phyloP scores from a whole-genome alignment of 306 rosid species.

The Gastrolobium villosum region DNA sequence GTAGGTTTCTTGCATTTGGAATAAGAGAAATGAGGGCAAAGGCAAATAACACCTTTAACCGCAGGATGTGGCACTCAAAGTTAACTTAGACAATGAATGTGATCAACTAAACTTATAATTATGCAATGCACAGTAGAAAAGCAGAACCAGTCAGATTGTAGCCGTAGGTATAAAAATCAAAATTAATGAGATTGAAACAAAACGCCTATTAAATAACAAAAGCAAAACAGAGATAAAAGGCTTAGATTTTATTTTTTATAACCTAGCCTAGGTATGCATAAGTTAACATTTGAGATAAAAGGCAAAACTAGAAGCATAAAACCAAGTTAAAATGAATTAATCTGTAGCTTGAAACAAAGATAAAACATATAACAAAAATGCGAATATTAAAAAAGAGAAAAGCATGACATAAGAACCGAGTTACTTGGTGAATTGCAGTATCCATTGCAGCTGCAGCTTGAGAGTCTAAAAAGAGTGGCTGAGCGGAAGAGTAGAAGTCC shows the following conservation, averaged over 20 bases:
- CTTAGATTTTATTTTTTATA: no score
- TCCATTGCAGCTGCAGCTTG: constrained; percentile 84
- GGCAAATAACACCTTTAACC: neutral
- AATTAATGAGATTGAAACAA: neutral
- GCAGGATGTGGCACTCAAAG: neutral
- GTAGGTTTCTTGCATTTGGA: neutral
- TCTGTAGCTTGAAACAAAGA: neutral
- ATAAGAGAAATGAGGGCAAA: neutral
- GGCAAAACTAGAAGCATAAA: neutral
- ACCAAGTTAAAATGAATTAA: neutral
- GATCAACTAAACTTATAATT: neutral
- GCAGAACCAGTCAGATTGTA: neutral
- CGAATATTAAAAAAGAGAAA: neutral
- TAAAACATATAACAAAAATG: no score
- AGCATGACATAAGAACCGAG: neutral
- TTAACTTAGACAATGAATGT: neutral
- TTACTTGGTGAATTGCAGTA: constrained; percentile 88
- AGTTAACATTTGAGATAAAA: neutral
- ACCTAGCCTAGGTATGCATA: neutral
- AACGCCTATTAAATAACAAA: neutral
- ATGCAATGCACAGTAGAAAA: neutral
- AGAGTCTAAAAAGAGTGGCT: constrained; percentile 87
- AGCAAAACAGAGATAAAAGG: no score
- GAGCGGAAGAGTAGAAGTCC: constrained; percentile 95
- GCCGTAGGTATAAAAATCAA: neutral